phyloP scores from a whole-genome alignment of 2,329 filamentous ascomycete genomes.

The Diplocarpon mali region DNA sequence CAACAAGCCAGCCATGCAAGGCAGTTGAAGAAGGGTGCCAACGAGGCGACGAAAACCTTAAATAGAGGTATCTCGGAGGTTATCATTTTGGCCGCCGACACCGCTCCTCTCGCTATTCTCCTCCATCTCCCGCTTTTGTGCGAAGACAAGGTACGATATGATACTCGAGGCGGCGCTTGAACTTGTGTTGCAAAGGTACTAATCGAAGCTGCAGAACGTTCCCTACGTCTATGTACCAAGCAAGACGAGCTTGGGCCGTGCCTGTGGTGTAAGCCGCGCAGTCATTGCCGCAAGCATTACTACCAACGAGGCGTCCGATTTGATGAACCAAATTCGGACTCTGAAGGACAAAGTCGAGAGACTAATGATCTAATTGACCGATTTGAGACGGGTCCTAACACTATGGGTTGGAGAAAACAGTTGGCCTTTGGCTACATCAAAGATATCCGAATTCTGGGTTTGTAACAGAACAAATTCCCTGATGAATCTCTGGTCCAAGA shows the following conservation, averaged over 20 bases:
- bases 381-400: not conserved
- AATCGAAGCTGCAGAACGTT: constrained; percentile 39
- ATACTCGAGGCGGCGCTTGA: not conserved
- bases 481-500: not conserved
- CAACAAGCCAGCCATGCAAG: constrained; percentile 48
- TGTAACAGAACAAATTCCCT: constrained; percentile 1
- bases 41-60: constrained; percentile 78
- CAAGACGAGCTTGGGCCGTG: constrained; percentile 78
- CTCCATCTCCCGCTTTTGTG: constrained; percentile 81
- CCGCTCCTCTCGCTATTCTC: constrained; percentile 74
- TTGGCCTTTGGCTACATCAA: constrained; percentile 13
- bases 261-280: constrained; percentile 77
- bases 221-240: constrained; percentile 61
- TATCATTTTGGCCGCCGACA: constrained; percentile 82
- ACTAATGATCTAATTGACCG: constrained; percentile 67
- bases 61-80: constrained; percentile 87
- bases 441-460: constrained; percentile 1
- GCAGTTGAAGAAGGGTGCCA: constrained; percentile 83
- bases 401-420: constrained; percentile 4
- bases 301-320: constrained; percentile 80
- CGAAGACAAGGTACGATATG: constrained; percentile 52
- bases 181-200: not conserved
- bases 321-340: constrained; percentile 75
- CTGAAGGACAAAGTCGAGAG: constrained; percentile 95
- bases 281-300: constrained; percentile 86